Base-by-base conservation (phyloP, 2,329 filamentous ascomycete genomes). In the Aureobasidium sp. region DNA sequence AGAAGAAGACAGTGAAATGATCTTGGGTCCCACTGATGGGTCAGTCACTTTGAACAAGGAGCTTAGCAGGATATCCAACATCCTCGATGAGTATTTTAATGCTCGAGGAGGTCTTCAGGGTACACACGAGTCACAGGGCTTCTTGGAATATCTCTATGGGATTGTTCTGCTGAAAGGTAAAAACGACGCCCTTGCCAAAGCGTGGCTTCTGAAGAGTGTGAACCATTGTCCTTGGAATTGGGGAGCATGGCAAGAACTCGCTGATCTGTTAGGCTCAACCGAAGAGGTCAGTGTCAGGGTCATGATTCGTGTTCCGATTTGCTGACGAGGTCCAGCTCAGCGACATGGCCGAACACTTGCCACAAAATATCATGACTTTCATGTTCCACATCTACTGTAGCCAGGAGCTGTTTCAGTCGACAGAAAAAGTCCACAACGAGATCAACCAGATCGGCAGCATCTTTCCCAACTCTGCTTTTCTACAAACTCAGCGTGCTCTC, bases 1-100 rank as follows among this genome's bases (percentile, higher is more conserved):
- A 69, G 88, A 95, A 62, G 93, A 98, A 69, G 91, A 97, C 55
- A 89, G 88, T 19, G 93, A 98, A 71, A 96, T 96, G 86, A 88
- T 98, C 47, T 82, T 97, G 70, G 93, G 93, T 0, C 91, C 93
- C 1, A 84, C 90, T 55, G 93, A 98, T 69, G 83, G 89, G 12
- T 90, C 90, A 1, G 84, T 84, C 27, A 87, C 88, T 1, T 71
- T 82, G 55, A 98, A 98, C 68, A 89, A 90, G 67, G 89, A 97
- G 66, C 72, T 98, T 25, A 76, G 86, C 2, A 77, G 80, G 0
- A 80, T 97, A 32, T 84, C 86, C 17, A 80, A 84, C 6, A 84
- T 86, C 27, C 73, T 98, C 27, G 84, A 93, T 59, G 79, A 81
- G 19, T 95, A 90, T 84, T 91, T 97, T 62, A 75, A 78, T 17